Evolutionary conservation across 148 eudicot genomes (phyloP), one percentile per base, ranked within the genome.

Genomic region (Nepenthes mirabilis): DNA sequence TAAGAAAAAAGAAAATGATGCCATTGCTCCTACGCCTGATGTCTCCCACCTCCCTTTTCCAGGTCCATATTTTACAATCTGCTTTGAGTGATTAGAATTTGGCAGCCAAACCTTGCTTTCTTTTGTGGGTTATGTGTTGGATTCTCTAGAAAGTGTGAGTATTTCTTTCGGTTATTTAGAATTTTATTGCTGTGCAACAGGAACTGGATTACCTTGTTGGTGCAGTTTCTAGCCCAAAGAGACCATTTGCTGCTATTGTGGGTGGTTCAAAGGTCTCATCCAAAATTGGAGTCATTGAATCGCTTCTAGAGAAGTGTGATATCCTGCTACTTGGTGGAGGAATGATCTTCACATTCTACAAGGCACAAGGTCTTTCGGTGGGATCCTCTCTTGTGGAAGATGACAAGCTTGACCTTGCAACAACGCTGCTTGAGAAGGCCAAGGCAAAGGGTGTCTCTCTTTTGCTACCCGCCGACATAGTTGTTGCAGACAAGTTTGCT

Each of bases 171-270:
- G 6, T 52, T 55, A 48, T 52, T 4, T 56, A 48, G 51, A 52
- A 6, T 55, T 63, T 9, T 37, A 48, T 40, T 45, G 62, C 48
- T 71, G 33, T 64, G 43, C 48, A 43, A 47, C 76, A 89, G 96
- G 93, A 89, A 79, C 73, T 89, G 76, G 93, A 89, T 78, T 89
- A 89, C 70, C 82, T 89, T 62, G 93, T 85, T 61, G 96, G 93
- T 36, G 93, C 89, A 63, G 85, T 89, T 70, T 73, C 93, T 36
- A 85, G 34, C 70, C 93, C 90, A 55, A 89, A 83, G 85, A 85
- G 85, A 69, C 96, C 96, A 55, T 89, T 85, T 79, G 96, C 93
- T 62, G 96, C 96, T 37, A 89, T 89, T 61, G 90, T 89, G 57
- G 96, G 96, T 60, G 96, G 96, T 49, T 83, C 93, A 66, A 89